phyloP scores from a whole-genome alignment of 2,329 filamentous ascomycete species.

The Fusarium sp. region DNA sequence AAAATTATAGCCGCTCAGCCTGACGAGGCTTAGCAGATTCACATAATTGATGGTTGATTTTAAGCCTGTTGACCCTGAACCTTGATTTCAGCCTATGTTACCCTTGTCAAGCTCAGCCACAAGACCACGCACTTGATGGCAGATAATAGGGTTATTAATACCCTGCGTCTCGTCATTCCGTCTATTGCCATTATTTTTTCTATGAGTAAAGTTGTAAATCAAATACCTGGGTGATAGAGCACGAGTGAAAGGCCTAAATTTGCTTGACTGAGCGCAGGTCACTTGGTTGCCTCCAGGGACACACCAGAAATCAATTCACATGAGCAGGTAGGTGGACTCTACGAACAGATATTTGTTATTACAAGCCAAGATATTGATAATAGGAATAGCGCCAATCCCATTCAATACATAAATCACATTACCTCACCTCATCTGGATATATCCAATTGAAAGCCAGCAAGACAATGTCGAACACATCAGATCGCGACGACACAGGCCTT shows the following conservation, averaged over 20 bases:
- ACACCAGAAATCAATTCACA: not conserved
- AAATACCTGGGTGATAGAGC: too few relatives aligned
- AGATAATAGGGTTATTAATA: not conserved
- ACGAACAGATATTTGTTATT: too few relatives aligned
- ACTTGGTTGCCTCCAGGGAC: not conserved
- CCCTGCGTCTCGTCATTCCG: not conserved
- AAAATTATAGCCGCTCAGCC: conserved; percentile 30
- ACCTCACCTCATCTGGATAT: not conserved
- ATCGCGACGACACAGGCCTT: not conserved
- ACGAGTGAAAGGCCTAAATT: too few relatives aligned
- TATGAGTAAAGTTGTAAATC: too few relatives aligned
- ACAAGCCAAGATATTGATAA: too few relatives aligned
- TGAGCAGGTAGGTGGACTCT: not conserved
- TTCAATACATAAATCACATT: too few relatives aligned
- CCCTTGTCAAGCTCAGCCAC: not conserved
- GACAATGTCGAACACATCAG: not conserved
- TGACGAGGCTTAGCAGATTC: not conserved
- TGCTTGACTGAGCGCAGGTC: not conserved
- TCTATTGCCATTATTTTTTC: not conserved
- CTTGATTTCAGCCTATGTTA: not conserved
- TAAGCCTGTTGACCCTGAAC: not conserved
- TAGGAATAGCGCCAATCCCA: too few relatives aligned
- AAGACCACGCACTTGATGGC: not conserved
- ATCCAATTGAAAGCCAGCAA: not conserved
- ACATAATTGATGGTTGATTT: not conserved